Base-by-base conservation (phyloP, 257 asterid genomes). In the Nicotiana paniculata region DNA sequence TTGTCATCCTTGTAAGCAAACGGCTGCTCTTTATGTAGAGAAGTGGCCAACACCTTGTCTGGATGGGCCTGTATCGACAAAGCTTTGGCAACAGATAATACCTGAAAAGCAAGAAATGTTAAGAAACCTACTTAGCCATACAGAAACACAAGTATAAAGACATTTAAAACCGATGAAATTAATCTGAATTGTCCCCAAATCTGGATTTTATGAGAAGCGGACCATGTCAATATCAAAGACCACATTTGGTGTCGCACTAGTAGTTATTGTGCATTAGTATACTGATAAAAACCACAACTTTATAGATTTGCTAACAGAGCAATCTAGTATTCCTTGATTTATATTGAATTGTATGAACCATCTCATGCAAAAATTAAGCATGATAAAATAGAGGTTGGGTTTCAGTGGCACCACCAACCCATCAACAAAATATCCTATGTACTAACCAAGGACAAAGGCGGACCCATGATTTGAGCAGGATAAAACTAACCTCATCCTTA, bases 1-100 rank as follows among this genome's bases (percentile, higher is more conserved):
- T 96, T 96, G 51, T 83, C 98, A 77, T 96, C 99, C 86, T 92
- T 96, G 39, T 96, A 96, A 69, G 84, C 82, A 35, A 58, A 89
- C 1, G 98, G 99, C 80, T 88, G 91, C 76, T 87, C 85, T 86
- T 89, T 89, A 82, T 96, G 98, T 85, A 94, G 88, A 35, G 85
- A 46, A 59, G 81, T 89, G 35, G 99, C 98, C 92, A 96, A 82
- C 53, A 89, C 90, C 89, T 91, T 96, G 90, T 95, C 96, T 8
- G 98, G 99, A 91, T 96, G 99, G 82, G 98, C 98, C 89, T 96
- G 99, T 57, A 94, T 91, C 2, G 99, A 95, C 88, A 96, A 89
- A 5, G 96, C 97, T 82, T 93, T 96, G 28, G 88, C 95, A 89
- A 94, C 97, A n/a, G 98, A 94, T 80, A 96, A 97, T 35, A 93